Percentiles rank a stretch among this genome's conserved stretches.
phyloP scores from a whole-genome alignment of 768 basidiomycete species.

The Boletus eberwhitei region DNA sequence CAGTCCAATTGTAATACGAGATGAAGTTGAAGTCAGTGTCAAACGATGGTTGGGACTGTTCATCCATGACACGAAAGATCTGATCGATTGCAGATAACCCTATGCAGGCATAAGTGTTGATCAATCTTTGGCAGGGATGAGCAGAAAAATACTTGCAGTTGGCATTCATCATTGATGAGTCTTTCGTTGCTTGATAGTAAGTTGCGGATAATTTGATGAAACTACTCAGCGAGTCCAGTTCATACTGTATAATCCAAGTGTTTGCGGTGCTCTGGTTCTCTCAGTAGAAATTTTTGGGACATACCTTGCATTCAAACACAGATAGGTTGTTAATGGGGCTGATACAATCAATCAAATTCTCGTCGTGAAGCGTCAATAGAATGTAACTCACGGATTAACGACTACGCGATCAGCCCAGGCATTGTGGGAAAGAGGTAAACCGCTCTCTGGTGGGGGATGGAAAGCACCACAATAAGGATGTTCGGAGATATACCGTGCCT shows the following conservation, averaged over 20 bases:
- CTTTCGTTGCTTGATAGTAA: slow-evolving; percentile 70
- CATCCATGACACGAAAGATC: slow-evolving; percentile 72
- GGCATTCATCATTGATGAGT: slow-evolving; percentile 66
- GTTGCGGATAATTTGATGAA: slow-evolving; percentile 75
- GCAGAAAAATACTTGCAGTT: slow-evolving; percentile 46
- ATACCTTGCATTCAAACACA: slow-evolving; percentile 81
- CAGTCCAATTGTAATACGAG: slow-evolving; percentile 83
- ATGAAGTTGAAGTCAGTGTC: slow-evolving; percentile 70
- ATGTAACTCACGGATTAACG: slow-evolving; percentile 62
- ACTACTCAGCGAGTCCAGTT: slow-evolving; percentile 74
- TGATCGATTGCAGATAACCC: slow-evolving; percentile 67
- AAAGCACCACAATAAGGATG: slow-evolving; percentile 81
- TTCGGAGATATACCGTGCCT: slow-evolving; percentile 67
- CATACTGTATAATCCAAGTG: slow-evolving; percentile 46
- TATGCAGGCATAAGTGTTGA: slow-evolving; percentile 21
- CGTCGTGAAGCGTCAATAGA: neutral
- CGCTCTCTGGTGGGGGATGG: slow-evolving; percentile 76
- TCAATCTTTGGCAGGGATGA: neutral
- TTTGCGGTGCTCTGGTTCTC: neutral
- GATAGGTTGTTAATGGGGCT: slow-evolving; percentile 67
- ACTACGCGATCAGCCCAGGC: slow-evolving; percentile 66
- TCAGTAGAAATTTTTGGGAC: neutral
- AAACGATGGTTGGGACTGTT: slow-evolving; percentile 71
- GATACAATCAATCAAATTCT: neutral
- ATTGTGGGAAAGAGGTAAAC: slow-evolving; percentile 60